These are phyloP conservation scores for Phalaenopsis aphrodite DNA, from an alignment of 106 monocot genomes.

Conservation along the genomic window DNA sequence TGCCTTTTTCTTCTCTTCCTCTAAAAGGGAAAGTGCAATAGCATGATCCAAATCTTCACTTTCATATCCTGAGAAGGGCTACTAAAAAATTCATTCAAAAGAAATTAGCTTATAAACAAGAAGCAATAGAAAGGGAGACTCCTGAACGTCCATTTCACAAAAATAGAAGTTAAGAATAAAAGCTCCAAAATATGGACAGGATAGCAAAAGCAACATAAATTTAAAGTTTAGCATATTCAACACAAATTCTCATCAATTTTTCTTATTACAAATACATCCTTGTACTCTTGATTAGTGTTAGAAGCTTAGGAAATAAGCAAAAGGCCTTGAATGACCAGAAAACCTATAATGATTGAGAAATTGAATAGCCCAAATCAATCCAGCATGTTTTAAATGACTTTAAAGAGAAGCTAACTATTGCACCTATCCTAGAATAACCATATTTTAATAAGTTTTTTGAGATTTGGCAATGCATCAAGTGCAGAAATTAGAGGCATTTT, in stretches of 20 bases:
- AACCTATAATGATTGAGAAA: too few species aligned
- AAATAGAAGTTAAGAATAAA: background rate
- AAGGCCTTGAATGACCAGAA: too few species aligned
- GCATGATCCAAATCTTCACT: constrained; percentile 79
- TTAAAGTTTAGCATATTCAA: background rate
- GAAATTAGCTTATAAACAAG: constrained; percentile 1
- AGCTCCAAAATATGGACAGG: background rate
- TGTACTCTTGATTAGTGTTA: too few species aligned
- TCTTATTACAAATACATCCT: too few species aligned
- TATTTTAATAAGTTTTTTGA: too few species aligned
- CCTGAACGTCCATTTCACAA: constrained; percentile 1
- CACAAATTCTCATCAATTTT: background rate
- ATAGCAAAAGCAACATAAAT: background rate
- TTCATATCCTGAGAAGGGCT: constrained; percentile 34
- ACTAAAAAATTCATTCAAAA: constrained; percentile 4
- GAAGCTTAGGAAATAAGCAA: too few species aligned
- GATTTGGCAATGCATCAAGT: too few species aligned
- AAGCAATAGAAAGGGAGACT: constrained; percentile 1
- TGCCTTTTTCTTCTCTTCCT: constrained; percentile 59
- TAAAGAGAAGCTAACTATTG: too few species aligned
- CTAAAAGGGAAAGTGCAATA: constrained; percentile 76
- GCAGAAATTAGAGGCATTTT: too few species aligned
- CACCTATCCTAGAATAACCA: too few species aligned
- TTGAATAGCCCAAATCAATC: too few species aligned
- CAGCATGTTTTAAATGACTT: too few species aligned